Conservation (phyloP, 306 rosid species). For the Myrica gale region DNA sequence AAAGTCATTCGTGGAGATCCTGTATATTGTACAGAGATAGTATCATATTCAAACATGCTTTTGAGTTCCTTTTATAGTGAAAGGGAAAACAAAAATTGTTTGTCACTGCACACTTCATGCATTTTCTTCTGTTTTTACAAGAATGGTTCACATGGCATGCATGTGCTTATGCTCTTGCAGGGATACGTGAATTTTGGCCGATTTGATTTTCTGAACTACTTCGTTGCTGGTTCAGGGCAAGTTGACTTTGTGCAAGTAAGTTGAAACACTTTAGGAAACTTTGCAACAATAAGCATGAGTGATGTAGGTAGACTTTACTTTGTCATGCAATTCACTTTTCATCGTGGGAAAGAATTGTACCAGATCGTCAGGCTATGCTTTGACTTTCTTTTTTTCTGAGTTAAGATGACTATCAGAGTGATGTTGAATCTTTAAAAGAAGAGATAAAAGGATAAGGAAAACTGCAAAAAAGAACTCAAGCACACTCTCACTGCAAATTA, state of each 20-base stretch:
- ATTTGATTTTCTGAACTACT: slow-evolving; percentile 62
- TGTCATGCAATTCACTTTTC: background rate
- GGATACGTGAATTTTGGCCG: slow-evolving; percentile 92
- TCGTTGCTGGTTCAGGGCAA: slow-evolving; percentile 72
- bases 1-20: background rate
- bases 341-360: slow-evolving; percentile 6
- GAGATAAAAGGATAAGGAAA: slow-evolving; percentile 13
- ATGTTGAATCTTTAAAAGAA: slow-evolving; percentile 25
- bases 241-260: slow-evolving; percentile 83
- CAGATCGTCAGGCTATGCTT: background rate
- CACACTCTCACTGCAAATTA: too few relatives aligned
- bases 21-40: background rate
- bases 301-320: slow-evolving; percentile 14
- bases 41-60: background rate
- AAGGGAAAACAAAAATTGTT: background rate
- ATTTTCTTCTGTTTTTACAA: slow-evolving; percentile 23
- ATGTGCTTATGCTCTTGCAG: slow-evolving; percentile 44
- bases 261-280: background rate
- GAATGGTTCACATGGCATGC: slow-evolving; percentile 22
- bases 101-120: background rate
- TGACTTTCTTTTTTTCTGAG: background rate
- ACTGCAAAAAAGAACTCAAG: background rate
- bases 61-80: background rate
- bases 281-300: slow-evolving; percentile 1
- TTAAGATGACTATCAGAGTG: background rate